These are phyloP conservation scores for Blastocystis sp. DNA, from an alignment of 352 stramenopile genomes.

Conservation along the genomic window DNA sequence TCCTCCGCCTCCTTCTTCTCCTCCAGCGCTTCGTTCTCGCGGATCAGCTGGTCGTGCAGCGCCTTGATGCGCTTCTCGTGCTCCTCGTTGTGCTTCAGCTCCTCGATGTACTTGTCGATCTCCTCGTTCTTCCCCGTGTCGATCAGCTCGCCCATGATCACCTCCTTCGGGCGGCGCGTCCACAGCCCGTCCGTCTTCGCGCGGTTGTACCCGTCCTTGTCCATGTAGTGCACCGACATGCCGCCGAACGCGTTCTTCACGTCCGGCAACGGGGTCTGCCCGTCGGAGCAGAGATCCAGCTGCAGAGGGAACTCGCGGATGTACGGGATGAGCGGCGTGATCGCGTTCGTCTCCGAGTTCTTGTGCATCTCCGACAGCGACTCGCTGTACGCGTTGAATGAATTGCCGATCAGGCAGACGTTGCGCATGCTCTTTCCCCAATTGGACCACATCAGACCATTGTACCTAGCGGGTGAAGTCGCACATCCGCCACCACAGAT, in stretches of 20 bases:
- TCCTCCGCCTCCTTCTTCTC: not conserved
- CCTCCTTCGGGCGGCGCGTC: conserved; percentile 48
- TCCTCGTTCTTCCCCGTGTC: conserved; percentile 50
- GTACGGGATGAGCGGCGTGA: conserved; percentile 53
- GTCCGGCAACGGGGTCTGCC: conserved; percentile 8
- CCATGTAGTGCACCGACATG: conserved; percentile 29
- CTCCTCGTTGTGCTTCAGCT: conserved; percentile 66
- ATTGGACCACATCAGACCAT: conserved; percentile 68
- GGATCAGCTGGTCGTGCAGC: conserved; percentile 24
- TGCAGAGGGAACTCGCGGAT: conserved; percentile 26
- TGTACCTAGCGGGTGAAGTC: conserved; percentile 22
- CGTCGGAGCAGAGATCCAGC: conserved; percentile 45
- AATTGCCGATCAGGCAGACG: conserved; percentile 52
- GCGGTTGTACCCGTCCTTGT: not conserved
- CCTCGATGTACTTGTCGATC: conserved; percentile 56
- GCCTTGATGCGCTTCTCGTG: conserved; percentile 59
- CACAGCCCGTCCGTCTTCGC: conserved; percentile 30
- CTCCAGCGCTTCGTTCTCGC: not conserved
- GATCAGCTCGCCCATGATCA: conserved; percentile 44
- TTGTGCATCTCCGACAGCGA: not conserved
- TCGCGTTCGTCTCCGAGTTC: conserved; percentile 43
- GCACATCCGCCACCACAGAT: not conserved
- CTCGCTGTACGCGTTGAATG: conserved; percentile 9
- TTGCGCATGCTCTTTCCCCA: conserved; percentile 65
- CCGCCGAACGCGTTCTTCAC: conserved; percentile 43